These are phyloP conservation scores for Leishmania amazonensis DNA, from an alignment of 208 protist genomes.

Conservation along the genomic window DNA sequence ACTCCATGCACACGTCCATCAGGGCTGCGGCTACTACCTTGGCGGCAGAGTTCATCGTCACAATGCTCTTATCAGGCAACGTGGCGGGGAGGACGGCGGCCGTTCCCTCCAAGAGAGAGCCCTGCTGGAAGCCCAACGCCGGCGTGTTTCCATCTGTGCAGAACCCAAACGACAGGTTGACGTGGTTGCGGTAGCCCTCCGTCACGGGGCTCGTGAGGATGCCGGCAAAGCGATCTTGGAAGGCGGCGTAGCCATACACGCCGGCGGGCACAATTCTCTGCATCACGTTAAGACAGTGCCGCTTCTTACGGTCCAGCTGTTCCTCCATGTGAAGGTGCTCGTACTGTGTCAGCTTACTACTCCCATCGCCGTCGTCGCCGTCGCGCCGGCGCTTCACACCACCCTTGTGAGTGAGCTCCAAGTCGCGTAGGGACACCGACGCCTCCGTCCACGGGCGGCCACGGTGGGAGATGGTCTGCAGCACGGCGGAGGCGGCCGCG, in stretches of 20 bases:
- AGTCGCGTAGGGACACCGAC: slow-evolving; percentile 55
- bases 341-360: slow-evolving; percentile 75
- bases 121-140: slow-evolving; percentile 70
- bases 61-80: slow-evolving; percentile 42
- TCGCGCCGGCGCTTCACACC: slow-evolving; percentile 55
- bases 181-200: slow-evolving; percentile 93
- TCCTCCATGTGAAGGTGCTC: slow-evolving; percentile 68
- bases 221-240: slow-evolving; percentile 50
- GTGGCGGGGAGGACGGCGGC: slow-evolving; percentile 62
- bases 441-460: slow-evolving; percentile 63
- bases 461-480: slow-evolving; percentile 54
- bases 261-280: slow-evolving; percentile 35
- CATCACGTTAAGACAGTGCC: slow-evolving; percentile 73
- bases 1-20: slow-evolving; percentile 47
- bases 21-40: slow-evolving; percentile 54
- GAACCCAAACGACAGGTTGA: slow-evolving; percentile 88
- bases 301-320: slow-evolving; percentile 77
- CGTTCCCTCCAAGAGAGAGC: slow-evolving; percentile 75
- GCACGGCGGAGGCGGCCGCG: slow-evolving; percentile 38
- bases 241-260: slow-evolving; percentile 39
- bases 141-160: slow-evolving; percentile 43
- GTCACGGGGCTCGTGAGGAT: slow-evolving; percentile 72
- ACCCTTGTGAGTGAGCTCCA: slow-evolving; percentile 82
- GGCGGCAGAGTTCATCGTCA: slow-evolving; percentile 68
- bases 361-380: slow-evolving; percentile 14